Percentiles rank a stretch among this genome's conserved stretches.
These are phyloP conservation scores for Colletotrichum siamense DNA, from an alignment of 2,329 filamentous ascomycete species.

Conservation along the genomic window DNA sequence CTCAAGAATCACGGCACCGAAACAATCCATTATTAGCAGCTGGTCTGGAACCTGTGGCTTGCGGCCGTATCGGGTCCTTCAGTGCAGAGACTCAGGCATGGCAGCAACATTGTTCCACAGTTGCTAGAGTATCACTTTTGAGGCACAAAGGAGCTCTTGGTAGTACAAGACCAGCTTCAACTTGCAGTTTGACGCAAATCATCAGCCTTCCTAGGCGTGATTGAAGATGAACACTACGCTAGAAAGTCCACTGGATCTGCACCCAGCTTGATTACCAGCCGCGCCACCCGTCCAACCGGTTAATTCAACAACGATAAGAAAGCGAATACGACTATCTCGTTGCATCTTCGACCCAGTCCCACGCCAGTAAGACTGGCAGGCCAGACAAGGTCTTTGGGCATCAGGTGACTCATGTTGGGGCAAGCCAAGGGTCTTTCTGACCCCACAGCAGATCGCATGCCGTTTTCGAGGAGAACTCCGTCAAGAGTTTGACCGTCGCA, in stretches of 20 bases:
- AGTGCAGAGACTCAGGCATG: background rate
- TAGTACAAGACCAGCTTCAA: background rate
- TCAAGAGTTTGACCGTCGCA: background rate
- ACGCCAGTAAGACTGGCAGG: background rate
- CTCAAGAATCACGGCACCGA: background rate
- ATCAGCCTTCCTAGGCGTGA: background rate
- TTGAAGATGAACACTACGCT: background rate
- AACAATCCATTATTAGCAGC: background rate
- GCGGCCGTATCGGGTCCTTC: background rate
- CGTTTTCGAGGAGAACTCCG: background rate
- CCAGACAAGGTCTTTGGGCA: background rate
- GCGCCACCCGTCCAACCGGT: background rate
- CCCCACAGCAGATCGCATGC: background rate
- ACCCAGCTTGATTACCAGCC: background rate
- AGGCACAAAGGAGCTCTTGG: background rate
- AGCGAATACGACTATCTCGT: background rate
- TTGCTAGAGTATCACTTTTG: background rate
- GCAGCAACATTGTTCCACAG: background rate
- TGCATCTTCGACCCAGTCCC: background rate
- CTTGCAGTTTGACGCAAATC: background rate
- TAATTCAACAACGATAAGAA: background rate
- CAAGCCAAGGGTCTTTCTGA: background rate
- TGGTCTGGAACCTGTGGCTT: background rate
- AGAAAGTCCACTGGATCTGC: background rate
- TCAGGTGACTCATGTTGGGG: background rate